These are phyloP conservation scores for Meira miltonrushii DNA, from an alignment of 1,284 basidiomycete species.

Conservation along the genomic window DNA sequence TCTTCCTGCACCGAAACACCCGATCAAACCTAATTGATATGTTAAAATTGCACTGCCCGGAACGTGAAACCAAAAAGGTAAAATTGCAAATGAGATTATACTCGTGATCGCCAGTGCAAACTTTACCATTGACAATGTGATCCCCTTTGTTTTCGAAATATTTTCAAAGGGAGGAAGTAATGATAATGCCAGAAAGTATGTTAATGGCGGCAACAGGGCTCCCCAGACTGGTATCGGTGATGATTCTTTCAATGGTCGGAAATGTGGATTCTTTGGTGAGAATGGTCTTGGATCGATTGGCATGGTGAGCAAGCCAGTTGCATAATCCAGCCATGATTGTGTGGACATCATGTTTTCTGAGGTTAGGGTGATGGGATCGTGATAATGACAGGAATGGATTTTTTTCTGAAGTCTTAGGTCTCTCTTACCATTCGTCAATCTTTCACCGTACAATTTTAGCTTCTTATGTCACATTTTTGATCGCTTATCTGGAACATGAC, in stretches of 20 bases:
- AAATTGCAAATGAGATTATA: constrained; percentile 21
- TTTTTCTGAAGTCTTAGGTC: too few relatives aligned
- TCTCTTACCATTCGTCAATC: too few relatives aligned
- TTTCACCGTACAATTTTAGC: too few relatives aligned
- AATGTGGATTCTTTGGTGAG: constrained; percentile 7
- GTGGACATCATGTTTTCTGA: too few relatives aligned
- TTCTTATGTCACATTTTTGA: too few relatives aligned
- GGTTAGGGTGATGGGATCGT: too few relatives aligned
- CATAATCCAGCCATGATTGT: too few relatives aligned
- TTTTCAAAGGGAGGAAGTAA: constrained; percentile 21
- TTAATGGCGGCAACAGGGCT: constrained; percentile 23
- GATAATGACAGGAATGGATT: too few relatives aligned
- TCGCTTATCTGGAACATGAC: too few relatives aligned
- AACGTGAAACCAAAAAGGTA: constrained; percentile 27
- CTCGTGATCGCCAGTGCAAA: constrained; percentile 18
- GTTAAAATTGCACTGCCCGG: constrained; percentile 28
- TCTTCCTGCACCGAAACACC: constrained; percentile 23
- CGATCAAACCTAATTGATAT: constrained; percentile 32
- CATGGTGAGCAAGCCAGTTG: neutral
- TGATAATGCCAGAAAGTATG: constrained; percentile 28
- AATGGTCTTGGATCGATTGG: neutral
- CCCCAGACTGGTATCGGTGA: constrained; percentile 24
- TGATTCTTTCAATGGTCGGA: constrained; percentile 3
- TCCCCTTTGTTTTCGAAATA: constrained; percentile 14
- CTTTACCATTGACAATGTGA: constrained; percentile 4